Conservation (phyloP, 306 rosid genomes). For the Comarum palustre region DNA sequence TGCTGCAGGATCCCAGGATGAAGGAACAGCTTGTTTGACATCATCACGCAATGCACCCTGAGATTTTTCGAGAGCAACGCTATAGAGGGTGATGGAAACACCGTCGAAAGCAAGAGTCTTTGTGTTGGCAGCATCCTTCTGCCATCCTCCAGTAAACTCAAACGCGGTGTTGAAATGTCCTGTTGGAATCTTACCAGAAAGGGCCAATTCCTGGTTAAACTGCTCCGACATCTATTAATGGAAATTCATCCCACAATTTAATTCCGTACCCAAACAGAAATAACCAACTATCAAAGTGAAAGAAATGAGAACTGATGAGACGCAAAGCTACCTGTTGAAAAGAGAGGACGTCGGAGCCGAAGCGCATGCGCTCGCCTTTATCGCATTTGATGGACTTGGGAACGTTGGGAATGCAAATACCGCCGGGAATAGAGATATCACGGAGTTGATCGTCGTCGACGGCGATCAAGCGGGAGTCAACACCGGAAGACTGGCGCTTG, state of each 20-base stretch:
- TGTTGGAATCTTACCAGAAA: constrained; percentile 76
- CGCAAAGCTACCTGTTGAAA: constrained; percentile 61
- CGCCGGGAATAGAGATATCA: constrained; percentile 51
- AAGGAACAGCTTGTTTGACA: constrained; percentile 73
- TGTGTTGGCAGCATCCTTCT: constrained; percentile 81
- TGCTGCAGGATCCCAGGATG: constrained; percentile 84
- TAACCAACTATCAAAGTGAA: too few relatives aligned
- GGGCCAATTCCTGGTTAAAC: constrained; percentile 71
- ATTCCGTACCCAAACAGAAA: not conserved
- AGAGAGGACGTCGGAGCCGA: constrained; percentile 68
- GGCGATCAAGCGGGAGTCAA: constrained; percentile 44
- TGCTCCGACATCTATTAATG: constrained; percentile 74
- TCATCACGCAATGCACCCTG: constrained; percentile 57
- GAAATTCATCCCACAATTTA: not conserved
- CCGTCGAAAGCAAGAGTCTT: constrained; percentile 77
- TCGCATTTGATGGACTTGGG: constrained; percentile 80
- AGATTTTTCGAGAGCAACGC: constrained; percentile 62
- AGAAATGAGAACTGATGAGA: not conserved
- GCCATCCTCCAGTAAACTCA: constrained; percentile 69
- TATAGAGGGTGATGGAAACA: constrained; percentile 59
- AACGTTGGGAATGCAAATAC: constrained; percentile 54
- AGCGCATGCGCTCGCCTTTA: constrained; percentile 78
- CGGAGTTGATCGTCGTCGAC: constrained; percentile 40
- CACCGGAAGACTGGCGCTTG: constrained; percentile 28
- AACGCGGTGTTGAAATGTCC: constrained; percentile 80